Evolutionary conservation across 2,329 filamentous ascomycete species (phyloP), one percentile per base, ranked within the genome.

Genomic region (Penicillium thymicola): DNA sequence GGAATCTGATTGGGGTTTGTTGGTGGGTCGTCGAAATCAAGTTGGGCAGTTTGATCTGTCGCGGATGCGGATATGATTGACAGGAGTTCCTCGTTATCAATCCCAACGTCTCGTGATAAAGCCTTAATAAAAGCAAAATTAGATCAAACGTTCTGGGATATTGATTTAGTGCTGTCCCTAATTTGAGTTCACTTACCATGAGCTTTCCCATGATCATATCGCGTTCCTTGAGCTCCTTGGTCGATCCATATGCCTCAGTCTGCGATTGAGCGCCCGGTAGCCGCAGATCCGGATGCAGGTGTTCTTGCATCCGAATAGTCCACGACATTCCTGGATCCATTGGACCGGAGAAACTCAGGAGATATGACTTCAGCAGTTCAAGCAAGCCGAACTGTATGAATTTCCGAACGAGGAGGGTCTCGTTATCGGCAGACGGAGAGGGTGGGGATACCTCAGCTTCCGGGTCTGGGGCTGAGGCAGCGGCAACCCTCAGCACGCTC

Each of bases 311-410:
- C 36, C 84, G 70, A 44, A 75, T 65, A 0, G 77, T 71, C 75
- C 76, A 78, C 13, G 73, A 73, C 73, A 79, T 71, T 1, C 74
- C 75, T 0, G 72, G 69, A 14, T 74, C 72, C 43, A 71, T 63
- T 13, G 71, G 68, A 21, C 66, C 54, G 0, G 70, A 70, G 37
- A 74, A 69, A 45, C 68, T 72, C 57, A 83, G 68, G 47, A 86
- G 70, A 56, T 85, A 87, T 25, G 85, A 82, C 62, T 88, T 85
- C 8, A 86, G 68, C 11, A 86, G 68, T 61, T 87, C 84, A 2
- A 85, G 81, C 13, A 86, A 68, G 56, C 86, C 85, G 18, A 85
- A 84, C 59, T 87, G 84, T n/a, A 86, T 66, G 3, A 87, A 76
- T 48, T 79, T 80, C 38, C 74, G 76, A 49, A 81, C 79, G 62